phyloP scores from a whole-genome alignment of 2,329 filamentous ascomycete species.

The Raffaelea albimanens region DNA sequence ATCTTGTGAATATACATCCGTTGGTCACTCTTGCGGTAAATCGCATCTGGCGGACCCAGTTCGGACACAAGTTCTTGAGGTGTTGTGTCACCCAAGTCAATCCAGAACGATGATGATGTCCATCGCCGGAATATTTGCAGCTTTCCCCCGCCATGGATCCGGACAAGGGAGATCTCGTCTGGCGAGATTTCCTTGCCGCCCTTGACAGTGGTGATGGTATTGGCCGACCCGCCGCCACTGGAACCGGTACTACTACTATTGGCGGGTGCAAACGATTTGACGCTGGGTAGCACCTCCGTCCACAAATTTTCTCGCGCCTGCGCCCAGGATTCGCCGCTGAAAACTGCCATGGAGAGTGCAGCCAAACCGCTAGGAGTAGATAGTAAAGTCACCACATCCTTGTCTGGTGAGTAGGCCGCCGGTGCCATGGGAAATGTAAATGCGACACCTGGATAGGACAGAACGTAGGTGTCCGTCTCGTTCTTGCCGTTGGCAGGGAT shows the following conservation, averaged over 20 bases:
- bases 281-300: slow-evolving; percentile 62
- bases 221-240: background rate
- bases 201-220: background rate
- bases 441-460: slow-evolving; percentile 90
- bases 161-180: slow-evolving; percentile 77
- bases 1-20: slow-evolving; percentile 77
- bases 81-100: slow-evolving; percentile 75
- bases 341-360: slow-evolving; percentile 82
- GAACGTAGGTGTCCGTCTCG: slow-evolving; percentile 65
- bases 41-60: slow-evolving; percentile 85
- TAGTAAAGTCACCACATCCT: slow-evolving; percentile 79
- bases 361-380: slow-evolving; percentile 67
- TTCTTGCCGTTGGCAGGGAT: slow-evolving; percentile 48
- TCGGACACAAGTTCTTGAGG: slow-evolving; percentile 87
- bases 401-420: slow-evolving; percentile 62
- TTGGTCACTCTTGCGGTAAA: slow-evolving; percentile 85
- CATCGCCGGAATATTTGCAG: slow-evolving; percentile 69
- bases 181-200: slow-evolving; percentile 65
- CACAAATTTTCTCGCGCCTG: slow-evolving; percentile 71
- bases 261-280: slow-evolving; percentile 60
- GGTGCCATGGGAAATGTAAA: slow-evolving; percentile 78
- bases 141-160: slow-evolving; percentile 66
- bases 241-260: slow-evolving; percentile 26
- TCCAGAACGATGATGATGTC: slow-evolving; percentile 43
- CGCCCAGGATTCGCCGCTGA: slow-evolving; percentile 83